phyloP scores from a whole-genome alignment of 129 eudicot species.

The Calendula officinalis region DNA sequence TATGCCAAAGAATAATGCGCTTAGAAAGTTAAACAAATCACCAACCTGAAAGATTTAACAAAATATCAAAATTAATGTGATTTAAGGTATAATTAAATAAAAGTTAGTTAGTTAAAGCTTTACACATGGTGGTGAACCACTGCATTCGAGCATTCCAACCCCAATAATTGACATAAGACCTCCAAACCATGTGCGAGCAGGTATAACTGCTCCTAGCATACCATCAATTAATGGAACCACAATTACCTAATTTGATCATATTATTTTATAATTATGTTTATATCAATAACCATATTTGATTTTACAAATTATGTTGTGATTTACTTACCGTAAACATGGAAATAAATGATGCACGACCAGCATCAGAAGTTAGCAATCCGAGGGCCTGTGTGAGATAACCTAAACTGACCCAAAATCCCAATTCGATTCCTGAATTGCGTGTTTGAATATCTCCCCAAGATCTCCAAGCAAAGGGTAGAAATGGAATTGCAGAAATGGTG shows the following conservation, averaged over 20 bases:
- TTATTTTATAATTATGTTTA: background rate
- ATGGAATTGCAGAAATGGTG: conserved; percentile 66
- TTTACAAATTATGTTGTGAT: background rate
- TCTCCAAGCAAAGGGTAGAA: conserved; percentile 67
- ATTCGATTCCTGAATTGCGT: conserved; percentile 76
- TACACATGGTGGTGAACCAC: conserved; percentile 91
- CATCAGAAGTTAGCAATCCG: conserved; percentile 86
- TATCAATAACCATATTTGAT: conserved; percentile 10
- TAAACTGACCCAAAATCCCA: conserved; percentile 90
- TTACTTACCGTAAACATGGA: conserved; percentile 83
- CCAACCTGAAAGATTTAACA: conserved; percentile 52
- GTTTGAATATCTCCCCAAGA: conserved; percentile 56
- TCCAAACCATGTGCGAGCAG: conserved; percentile 86
- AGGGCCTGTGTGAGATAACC: conserved; percentile 87
- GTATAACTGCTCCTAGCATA: conserved; percentile 68
- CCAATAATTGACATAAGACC: conserved; percentile 78
- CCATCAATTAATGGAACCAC: conserved; percentile 94
- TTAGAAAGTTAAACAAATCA: conserved; percentile 69
- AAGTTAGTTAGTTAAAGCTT: background rate
- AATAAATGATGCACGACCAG: conserved; percentile 87
- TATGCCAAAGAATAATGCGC: conserved; percentile 84
- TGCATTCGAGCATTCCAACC: conserved; percentile 84
- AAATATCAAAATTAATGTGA: no score
- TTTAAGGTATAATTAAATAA: background rate
- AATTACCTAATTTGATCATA: conserved; percentile 55